Evolutionary conservation across 805 yeast species (phyloP).

Genomic region (Nakazawaea laoshanensis): DNA sequence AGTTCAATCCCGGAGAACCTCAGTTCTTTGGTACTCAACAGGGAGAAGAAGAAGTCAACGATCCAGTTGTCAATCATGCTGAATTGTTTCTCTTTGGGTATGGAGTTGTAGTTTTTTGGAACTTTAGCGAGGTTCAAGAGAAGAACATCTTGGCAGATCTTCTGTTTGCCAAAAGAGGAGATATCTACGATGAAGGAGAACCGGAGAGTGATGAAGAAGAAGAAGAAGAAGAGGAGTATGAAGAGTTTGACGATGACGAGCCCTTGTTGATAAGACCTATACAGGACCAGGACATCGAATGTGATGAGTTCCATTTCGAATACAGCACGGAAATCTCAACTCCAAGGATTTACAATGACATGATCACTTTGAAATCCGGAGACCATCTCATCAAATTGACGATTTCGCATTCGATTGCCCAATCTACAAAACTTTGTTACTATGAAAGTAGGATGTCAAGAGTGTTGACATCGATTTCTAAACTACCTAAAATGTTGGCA

Average conservation of each 20-base stretch:
- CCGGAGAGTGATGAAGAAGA: conserved; percentile 24
- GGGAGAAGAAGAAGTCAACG: neutral
- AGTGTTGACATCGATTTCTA: conserved; percentile 76
- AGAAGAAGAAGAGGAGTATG: conserved; percentile 22
- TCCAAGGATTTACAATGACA: conserved; percentile 81
- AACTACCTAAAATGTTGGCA: conserved; percentile 83
- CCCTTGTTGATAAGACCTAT: conserved; percentile 62
- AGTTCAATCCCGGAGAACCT: conserved; percentile 85
- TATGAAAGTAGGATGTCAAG: conserved; percentile 90
- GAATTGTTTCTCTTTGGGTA: conserved; percentile 86
- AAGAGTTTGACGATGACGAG: conserved; percentile 6
- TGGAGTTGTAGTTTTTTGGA: conserved; percentile 98
- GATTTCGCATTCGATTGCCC: conserved; percentile 94
- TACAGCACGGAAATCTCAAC: conserved; percentile 39
- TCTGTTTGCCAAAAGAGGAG: conserved; percentile 47
- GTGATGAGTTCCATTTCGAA: conserved; percentile 78
- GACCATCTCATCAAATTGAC: conserved; percentile 90
- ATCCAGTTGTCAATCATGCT: conserved; percentile 45
- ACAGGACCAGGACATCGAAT: conserved; percentile 85
- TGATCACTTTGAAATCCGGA: conserved; percentile 83
- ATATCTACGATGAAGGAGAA: conserved; percentile 33
- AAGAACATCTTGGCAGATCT: conserved; percentile 90
- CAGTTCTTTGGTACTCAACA: conserved; percentile 60
- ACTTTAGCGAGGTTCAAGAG: conserved; percentile 86
- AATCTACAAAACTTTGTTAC: conserved; percentile 82